Evolutionary conservation across 2,329 filamentous ascomycete genomes (phyloP), one percentile per base, ranked within the genome.

Genomic region (Chrysoporthe puriensis): DNA sequence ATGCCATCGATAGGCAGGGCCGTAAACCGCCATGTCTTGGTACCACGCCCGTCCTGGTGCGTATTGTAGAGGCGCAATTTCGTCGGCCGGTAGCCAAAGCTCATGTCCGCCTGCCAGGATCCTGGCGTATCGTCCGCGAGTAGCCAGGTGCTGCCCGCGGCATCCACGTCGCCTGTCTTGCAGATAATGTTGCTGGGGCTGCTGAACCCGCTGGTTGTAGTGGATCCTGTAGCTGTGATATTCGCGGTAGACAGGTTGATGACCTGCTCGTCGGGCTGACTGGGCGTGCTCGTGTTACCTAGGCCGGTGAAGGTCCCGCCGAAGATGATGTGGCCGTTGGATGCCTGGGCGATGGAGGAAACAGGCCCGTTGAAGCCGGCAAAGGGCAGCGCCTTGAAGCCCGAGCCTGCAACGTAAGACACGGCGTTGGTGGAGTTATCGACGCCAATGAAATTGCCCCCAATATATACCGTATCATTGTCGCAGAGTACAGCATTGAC

Each of bases 41-140:
- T 97, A 42, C 96, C 94, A 71, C 94, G 90, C 63, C 92, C 93
- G 73, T 96, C 88, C 63, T 89, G 85, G 73, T 92, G 89, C 2
- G 95, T 96, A 79, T 99, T 99, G 83, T 91, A 93, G 34, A 99
- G 82, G 64, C 93, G 89, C 69, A 99, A 80, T 78, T 93, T 96
- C 11, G 93, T 95, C 1, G 96, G 96, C 72, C 90, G 84, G 77
- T 97, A 97, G 16, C 89, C 91, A 75, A 94, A 98, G 7, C 86
- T 86, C 76, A 97, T 96, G 13, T 86, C 84, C 4, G 94, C 96
- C 72, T 89, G 86, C 95, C 94, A 98, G 74, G 86, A 93, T 5
- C 95, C 96, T 8, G 91, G 82, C 0, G 87, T 87, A 69, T 89
- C 83, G 77, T 97, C 94, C 61, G 87, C 82, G 42, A 97, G 83